Percentiles rank a stretch among this genome's conserved stretches.
phyloP scores from a whole-genome alignment of 1,284 basidiomycete genomes.

The Cutaneotrichosporon sp. region DNA sequence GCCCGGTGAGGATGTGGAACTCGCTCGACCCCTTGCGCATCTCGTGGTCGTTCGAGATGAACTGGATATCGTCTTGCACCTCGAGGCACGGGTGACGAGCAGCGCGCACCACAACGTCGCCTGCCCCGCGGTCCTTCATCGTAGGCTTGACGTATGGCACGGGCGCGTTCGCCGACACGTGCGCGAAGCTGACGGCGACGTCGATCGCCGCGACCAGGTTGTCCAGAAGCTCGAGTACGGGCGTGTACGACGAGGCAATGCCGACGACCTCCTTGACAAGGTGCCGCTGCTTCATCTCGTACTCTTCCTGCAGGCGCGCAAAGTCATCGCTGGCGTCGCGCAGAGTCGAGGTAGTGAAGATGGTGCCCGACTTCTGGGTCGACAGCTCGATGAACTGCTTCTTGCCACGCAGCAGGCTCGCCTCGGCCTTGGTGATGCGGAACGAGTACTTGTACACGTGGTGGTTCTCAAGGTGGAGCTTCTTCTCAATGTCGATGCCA shows the following conservation, averaged over 20 bases:
- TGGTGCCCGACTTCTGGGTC: constrained; percentile 83
- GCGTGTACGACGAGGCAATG: constrained; percentile 90
- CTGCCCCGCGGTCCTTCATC: constrained; percentile 66
- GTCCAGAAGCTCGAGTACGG: constrained; percentile 88
- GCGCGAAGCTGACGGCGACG: constrained; percentile 87
- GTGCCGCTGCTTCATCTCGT: constrained; percentile 72
- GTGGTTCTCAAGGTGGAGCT: constrained; percentile 93
- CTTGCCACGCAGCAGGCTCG: constrained; percentile 68
- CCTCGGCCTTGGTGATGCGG: constrained; percentile 87
- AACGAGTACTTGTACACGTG: constrained; percentile 90
- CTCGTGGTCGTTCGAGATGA: constrained; percentile 83
- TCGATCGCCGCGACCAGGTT: constrained; percentile 86
- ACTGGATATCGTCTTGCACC: constrained; percentile 91
- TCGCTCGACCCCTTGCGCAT: constrained; percentile 50
- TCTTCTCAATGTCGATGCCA: constrained; percentile 87
- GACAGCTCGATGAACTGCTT: constrained; percentile 81
- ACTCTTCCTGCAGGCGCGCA: constrained; percentile 68
- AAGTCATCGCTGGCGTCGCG: constrained; percentile 75
- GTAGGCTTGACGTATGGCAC: constrained; percentile 74
- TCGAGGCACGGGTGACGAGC: constrained; percentile 96
- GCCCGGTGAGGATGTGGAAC: constrained; percentile 65
- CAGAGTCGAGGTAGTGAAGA: constrained; percentile 83
- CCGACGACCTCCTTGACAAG: constrained; percentile 91
- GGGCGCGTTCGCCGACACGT: constrained; percentile 83
- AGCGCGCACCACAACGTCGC: constrained; percentile 73